Evolutionary conservation across 78 protist species (phyloP).

Genomic region (Goniomonas avonlea): DNA sequence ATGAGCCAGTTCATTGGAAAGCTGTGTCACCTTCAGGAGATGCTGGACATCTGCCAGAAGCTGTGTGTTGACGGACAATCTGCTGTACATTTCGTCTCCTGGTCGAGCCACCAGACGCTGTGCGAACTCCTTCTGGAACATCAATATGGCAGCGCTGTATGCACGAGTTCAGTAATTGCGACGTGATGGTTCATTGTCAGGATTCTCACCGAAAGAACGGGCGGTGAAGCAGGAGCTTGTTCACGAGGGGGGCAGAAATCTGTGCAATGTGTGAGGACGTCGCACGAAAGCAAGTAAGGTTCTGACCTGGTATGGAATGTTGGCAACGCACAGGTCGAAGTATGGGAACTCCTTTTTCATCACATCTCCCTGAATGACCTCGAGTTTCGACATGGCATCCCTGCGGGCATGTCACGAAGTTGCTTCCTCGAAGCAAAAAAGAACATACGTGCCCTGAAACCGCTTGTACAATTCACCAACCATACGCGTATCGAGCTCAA

Average conservation of each 20-base stretch:
- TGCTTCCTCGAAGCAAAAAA: too few relatives aligned
- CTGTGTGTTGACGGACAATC: conserved; percentile 90
- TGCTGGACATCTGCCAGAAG: conserved; percentile 76
- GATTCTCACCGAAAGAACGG: conserved; percentile 62
- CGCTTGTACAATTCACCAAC: conserved; percentile 95
- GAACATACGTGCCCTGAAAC: conserved; percentile 74
- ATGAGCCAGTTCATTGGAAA: background rate
- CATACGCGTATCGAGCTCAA: conserved; percentile 97
- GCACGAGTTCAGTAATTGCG: background rate
- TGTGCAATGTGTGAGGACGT: background rate
- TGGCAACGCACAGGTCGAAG: conserved; percentile 96
- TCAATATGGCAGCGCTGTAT: conserved; percentile 26
- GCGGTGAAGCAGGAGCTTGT: conserved; percentile 88
- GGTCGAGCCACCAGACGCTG: conserved; percentile 86
- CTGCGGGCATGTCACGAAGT: too few relatives aligned
- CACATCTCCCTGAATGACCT: conserved; percentile 80
- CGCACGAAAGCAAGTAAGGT: background rate
- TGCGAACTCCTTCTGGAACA: conserved; percentile 96
- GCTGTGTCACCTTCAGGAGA: conserved; percentile 74
- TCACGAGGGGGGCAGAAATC: conserved; percentile 95
- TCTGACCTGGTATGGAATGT: conserved; percentile 76
- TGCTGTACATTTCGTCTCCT: conserved; percentile 89
- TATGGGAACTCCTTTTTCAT: conserved; percentile 82
- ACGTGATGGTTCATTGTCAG: background rate
- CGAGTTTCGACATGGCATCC: conserved; percentile 42